Conservation (phyloP, 768 basidiomycete species). For the Macrolepiota albuminosa region DNA sequence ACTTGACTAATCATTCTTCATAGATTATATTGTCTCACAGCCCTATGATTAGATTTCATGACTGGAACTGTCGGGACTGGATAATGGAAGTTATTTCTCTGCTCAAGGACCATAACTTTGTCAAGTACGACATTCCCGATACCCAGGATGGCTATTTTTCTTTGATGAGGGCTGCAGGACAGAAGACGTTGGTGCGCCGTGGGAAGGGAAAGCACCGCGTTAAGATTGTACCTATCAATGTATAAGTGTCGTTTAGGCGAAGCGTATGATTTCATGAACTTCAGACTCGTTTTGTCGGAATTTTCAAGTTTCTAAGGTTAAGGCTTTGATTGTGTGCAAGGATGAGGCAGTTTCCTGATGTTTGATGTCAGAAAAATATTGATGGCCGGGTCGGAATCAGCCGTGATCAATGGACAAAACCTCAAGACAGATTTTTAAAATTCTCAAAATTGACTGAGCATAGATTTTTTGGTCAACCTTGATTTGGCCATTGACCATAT, state of each 20-base stretch:
- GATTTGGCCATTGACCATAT: too few species aligned
- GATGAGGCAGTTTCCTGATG: too few species aligned
- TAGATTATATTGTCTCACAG: background rate
- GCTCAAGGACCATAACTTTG: background rate
- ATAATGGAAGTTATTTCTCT: constrained; percentile 5
- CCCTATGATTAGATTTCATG: background rate
- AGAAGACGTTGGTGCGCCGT: constrained; percentile 1
- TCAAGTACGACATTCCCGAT: background rate
- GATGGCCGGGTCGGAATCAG: too few species aligned
- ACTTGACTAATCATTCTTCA: background rate
- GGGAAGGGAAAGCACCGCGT: background rate
- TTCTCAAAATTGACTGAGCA: too few species aligned
- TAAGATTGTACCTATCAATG: background rate
- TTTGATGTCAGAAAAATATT: too few species aligned
- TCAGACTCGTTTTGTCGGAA: background rate
- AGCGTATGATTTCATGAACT: background rate
- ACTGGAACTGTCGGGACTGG: constrained; percentile 10
- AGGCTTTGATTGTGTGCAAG: too few species aligned
- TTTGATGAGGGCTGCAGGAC: background rate
- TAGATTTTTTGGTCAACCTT: too few species aligned
- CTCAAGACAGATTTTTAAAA: too few species aligned
- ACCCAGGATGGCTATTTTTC: background rate
- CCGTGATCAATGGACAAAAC: too few species aligned
- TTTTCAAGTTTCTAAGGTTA: too few species aligned
- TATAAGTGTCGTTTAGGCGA: background rate